phyloP scores from a whole-genome alignment of 805 yeast genomes.

The Cyberlindnera nakhonratchasimensis region DNA sequence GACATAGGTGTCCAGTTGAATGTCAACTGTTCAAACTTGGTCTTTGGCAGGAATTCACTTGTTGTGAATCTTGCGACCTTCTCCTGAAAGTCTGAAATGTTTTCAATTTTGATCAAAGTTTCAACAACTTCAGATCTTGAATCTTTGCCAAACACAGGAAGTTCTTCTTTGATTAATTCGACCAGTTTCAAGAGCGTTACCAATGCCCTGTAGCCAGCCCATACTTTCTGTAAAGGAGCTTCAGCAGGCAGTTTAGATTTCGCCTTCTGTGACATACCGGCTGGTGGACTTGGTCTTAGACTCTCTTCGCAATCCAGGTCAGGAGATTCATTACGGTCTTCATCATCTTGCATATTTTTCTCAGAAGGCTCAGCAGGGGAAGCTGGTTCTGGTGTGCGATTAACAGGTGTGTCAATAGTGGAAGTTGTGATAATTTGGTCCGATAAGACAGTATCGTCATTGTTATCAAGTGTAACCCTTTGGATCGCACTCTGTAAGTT shows the following conservation, averaged over 20 bases:
- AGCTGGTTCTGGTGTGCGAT: conserved; percentile 10
- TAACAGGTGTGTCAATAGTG: conserved; percentile 6
- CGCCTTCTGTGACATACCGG: conserved; percentile 59
- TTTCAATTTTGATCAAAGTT: conserved; percentile 40
- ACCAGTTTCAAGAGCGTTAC: conserved; percentile 38
- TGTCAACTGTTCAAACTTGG: conserved; percentile 43
- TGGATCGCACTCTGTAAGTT: conserved; percentile 10
- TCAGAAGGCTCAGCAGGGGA: conserved; percentile 7
- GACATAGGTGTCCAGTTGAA: conserved; percentile 63
- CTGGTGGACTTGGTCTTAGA: conserved; percentile 48
- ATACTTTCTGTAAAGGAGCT: conserved; percentile 45
- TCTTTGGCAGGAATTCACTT: conserved; percentile 42
- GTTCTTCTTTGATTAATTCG: conserved; percentile 24
- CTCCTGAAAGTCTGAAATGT: conserved; percentile 30
- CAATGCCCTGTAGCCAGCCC: conserved; percentile 52
- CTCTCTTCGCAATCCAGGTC: conserved; percentile 33
- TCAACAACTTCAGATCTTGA: conserved; percentile 28
- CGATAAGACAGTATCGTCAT: conserved; percentile 4
- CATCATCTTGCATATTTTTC: conserved; percentile 12
- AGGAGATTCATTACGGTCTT: conserved; percentile 10
- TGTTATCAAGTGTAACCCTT: conserved; percentile 3
- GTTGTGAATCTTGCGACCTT: conserved; percentile 26
- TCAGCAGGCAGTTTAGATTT: conserved; percentile 50
- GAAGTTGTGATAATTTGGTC: conserved; percentile 5
- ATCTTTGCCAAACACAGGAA: conserved; percentile 29